These are phyloP conservation scores for Candida freyschussii DNA, from an alignment of 1,139 yeast genomes.

Conservation along the genomic window DNA sequence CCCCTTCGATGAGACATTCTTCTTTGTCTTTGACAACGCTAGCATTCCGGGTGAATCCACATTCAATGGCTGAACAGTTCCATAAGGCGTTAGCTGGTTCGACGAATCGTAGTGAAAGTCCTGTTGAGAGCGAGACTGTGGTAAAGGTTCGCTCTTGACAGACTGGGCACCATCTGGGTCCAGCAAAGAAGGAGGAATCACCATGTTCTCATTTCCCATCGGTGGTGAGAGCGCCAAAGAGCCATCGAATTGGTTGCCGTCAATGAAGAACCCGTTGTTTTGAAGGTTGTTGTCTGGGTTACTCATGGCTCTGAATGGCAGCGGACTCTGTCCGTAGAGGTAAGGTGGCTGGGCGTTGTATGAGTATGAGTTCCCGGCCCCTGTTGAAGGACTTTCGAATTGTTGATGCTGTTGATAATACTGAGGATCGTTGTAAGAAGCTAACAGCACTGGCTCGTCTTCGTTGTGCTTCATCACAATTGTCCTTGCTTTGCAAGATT, in stretches of 20 bases:
- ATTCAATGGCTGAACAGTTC: too few species aligned
- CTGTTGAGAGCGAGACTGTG: constrained; percentile 1
- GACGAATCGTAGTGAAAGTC: neutral
- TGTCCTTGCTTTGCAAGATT: too few species aligned
- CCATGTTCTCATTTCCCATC: constrained; percentile 8
- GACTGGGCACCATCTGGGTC: constrained; percentile 1
- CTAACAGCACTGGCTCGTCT: too few species aligned
- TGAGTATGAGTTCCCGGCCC: too few species aligned
- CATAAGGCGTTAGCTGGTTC: neutral
- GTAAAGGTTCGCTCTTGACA: neutral
- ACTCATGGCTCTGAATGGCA: too few species aligned
- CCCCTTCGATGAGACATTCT: constrained; percentile 2
- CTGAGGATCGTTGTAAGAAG: too few species aligned
- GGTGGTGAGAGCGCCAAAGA: constrained; percentile 9
- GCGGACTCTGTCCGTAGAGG: too few species aligned
- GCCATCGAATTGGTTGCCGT: constrained; percentile 2
- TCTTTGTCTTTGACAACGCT: constrained; percentile 7
- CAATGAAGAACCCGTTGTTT: constrained; percentile 3
- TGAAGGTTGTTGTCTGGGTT: too few species aligned
- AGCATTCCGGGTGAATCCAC: constrained; percentile 5
- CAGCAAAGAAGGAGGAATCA: constrained; percentile 9
- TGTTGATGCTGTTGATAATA: too few species aligned
- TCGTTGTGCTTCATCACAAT: too few species aligned
- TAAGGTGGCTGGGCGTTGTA: too few species aligned
- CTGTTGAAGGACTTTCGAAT: too few species aligned